Conservation (phyloP, 179 eudicot genomes). For the Actinidia arguta region DNA sequence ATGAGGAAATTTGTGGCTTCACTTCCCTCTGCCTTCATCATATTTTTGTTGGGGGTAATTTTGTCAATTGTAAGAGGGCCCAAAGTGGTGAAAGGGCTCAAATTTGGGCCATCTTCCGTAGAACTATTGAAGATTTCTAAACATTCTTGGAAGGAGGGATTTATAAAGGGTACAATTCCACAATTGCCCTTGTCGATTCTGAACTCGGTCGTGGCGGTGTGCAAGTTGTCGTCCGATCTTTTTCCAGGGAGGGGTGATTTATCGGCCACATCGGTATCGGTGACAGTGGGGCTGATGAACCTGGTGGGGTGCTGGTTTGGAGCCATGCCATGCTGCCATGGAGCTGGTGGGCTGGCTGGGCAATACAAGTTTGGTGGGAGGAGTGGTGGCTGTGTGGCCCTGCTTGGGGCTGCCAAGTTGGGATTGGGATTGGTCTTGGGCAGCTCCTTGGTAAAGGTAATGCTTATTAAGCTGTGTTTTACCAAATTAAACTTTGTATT, state of each 20-base stretch:
- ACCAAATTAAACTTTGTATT: too few species aligned
- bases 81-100: conserved; percentile 55
- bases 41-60: conserved; percentile 70
- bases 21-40: conserved; percentile 77
- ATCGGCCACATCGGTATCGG: conserved; percentile 74
- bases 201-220: conserved; percentile 89
- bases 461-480: too few species aligned
- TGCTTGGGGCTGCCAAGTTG: conserved; percentile 70
- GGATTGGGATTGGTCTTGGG: conserved; percentile 71
- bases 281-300: conserved; percentile 85
- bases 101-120: conserved; percentile 67
- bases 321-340: conserved; percentile 91
- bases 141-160: conserved; percentile 86
- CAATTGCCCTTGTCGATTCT: conserved; percentile 79
- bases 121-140: conserved; percentile 51
- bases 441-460: conserved; percentile 59
- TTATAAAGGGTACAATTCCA: conserved; percentile 83
- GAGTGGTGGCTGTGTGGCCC: conserved; percentile 88
- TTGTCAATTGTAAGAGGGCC: conserved; percentile 70
- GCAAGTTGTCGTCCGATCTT: conserved; percentile 75
- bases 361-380: conserved; percentile 98
- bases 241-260: conserved; percentile 69
- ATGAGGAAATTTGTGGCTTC: conserved; percentile 49
- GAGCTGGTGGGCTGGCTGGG: conserved; percentile 96
- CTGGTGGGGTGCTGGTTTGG: conserved; percentile 94